Evolutionary conservation across 1,284 basidiomycete species (phyloP), one percentile per base, ranked within the genome.

Genomic region (Rhodotorula sp.): DNA sequence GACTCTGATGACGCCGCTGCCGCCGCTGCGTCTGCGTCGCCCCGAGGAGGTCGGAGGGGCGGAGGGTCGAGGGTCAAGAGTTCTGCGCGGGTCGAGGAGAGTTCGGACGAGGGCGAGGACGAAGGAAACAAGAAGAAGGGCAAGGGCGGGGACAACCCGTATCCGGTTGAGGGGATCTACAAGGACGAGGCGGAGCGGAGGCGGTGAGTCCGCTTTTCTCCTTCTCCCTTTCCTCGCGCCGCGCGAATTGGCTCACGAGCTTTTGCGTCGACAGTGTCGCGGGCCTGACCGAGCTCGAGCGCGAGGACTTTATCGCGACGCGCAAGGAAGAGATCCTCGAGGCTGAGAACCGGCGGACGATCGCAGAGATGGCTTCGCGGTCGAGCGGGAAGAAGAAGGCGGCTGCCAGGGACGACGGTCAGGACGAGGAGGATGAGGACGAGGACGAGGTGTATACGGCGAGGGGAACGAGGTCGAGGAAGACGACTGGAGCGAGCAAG

Each of bases 131-230:
- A 58, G 19, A 72, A 66, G 13, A 8, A 17, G 11, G 39, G 9
- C 13, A 44, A 44, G 9, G 9, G 9, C 11, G 39, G 9, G 19
- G 65, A 71, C 27, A 61, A 67, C 51, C 54, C 63, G 8, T 97
- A 92, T 79, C 94, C 92, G 0, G 82, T 95, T 29, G 94, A 96
- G 76, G 92, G 91, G 57, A 92, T 92, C 80, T 97, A 91, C 79
- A 86, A 86, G 67, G 87, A 93, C 77, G 90, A 92, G 76, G 85
- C 83, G 7, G 94, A 97, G 79, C 49, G 58, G 2, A 47, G 34
- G 13, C 24, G 36, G 72, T 67, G 56, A 30, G 69, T 53, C 20
- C n/a, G 19, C 4, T 39, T 29, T 60, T 67, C 60, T 60, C 36
- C 58, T 76, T 20, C 51, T 59, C 54, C 44, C 59, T 76, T 70